These are phyloP conservation scores for Peribolospora baueri DNA, from an alignment of 768 basidiomycete genomes.

Conservation along the genomic window DNA sequence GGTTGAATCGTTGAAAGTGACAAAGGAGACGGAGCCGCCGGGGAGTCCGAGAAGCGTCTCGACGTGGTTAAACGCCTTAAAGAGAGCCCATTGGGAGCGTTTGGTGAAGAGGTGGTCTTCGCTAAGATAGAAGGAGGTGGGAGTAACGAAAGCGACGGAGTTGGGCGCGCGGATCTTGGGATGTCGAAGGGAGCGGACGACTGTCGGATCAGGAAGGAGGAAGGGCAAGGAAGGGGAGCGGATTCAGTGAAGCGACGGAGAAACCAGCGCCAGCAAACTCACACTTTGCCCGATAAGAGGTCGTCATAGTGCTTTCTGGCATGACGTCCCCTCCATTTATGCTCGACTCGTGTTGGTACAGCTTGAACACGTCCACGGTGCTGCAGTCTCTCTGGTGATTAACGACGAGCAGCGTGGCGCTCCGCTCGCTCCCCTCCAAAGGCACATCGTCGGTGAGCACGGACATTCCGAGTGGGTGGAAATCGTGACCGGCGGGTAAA, in stretches of 20 bases:
- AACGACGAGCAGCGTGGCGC: conserved; percentile 32
- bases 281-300: background rate
- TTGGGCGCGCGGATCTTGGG: conserved; percentile 41
- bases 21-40: background rate
- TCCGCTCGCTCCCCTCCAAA: background rate
- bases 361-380: conserved; percentile 41
- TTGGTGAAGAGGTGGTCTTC: conserved; percentile 49
- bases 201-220: conserved; percentile 19
- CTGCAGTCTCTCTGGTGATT: conserved; percentile 42
- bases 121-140: conserved; percentile 42
- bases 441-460: conserved; percentile 30
- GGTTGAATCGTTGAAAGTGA: background rate
- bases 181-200: conserved; percentile 38
- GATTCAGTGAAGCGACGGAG: background rate
- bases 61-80: conserved; percentile 28
- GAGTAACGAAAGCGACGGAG: conserved; percentile 37
- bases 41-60: conserved; percentile 25
- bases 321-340: background rate
- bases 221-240: background rate
- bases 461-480: conserved; percentile 47
- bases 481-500: conserved; percentile 36
- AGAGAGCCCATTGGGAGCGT: conserved; percentile 29
- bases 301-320: background rate
- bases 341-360: conserved; percentile 17
- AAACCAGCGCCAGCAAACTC: background rate